A percentile compares a stretch with the other conserved stretches of the same genome.
These are phyloP conservation scores for Rubroboletus satanas DNA, from an alignment of 768 basidiomycete genomes.

Conservation along the genomic window DNA sequence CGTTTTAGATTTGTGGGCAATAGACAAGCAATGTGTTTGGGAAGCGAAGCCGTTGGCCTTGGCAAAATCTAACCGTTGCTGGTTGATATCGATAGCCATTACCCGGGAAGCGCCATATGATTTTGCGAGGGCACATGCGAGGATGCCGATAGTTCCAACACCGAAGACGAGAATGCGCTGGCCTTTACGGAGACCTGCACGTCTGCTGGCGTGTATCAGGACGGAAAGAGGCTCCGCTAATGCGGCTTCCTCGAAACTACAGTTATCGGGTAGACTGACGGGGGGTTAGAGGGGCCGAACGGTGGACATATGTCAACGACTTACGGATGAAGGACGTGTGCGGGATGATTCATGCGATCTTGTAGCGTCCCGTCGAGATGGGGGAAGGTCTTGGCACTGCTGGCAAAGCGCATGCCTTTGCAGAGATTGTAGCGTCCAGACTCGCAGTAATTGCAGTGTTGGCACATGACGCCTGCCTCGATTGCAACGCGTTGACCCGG, in stretches of 20 bases:
- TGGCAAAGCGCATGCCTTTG: constrained; percentile 83
- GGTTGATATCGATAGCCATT: constrained; percentile 85
- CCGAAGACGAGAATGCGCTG: constrained; percentile 86
- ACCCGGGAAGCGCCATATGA: constrained; percentile 66
- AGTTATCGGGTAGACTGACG: constrained; percentile 66
- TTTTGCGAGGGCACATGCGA: constrained; percentile 79
- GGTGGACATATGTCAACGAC: constrained; percentile 29
- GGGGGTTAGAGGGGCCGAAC: constrained; percentile 8
- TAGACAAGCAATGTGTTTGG: constrained; percentile 62
- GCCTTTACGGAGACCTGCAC: constrained; percentile 43
- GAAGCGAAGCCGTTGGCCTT: constrained; percentile 71
- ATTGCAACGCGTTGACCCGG: constrained; percentile 89
- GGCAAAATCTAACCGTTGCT: constrained; percentile 75
- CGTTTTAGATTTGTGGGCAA: constrained; percentile 45
- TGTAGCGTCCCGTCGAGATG: constrained; percentile 93
- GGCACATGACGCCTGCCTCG: constrained; percentile 90
- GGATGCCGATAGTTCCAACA: constrained; percentile 89
- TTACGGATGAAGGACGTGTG: constrained; percentile 81
- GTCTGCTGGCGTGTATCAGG: constrained; percentile 60
- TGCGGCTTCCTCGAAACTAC: constrained; percentile 77
- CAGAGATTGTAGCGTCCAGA: constrained; percentile 92
- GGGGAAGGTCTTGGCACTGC: constrained; percentile 86
- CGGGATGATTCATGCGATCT: constrained; percentile 84
- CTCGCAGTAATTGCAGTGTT: constrained; percentile 62
- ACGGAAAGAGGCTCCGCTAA: constrained; percentile 95